Evolutionary conservation across 1,284 basidiomycete species (phyloP), one percentile per base, ranked within the genome.

Genomic region (Takashimella koratensis): DNA sequence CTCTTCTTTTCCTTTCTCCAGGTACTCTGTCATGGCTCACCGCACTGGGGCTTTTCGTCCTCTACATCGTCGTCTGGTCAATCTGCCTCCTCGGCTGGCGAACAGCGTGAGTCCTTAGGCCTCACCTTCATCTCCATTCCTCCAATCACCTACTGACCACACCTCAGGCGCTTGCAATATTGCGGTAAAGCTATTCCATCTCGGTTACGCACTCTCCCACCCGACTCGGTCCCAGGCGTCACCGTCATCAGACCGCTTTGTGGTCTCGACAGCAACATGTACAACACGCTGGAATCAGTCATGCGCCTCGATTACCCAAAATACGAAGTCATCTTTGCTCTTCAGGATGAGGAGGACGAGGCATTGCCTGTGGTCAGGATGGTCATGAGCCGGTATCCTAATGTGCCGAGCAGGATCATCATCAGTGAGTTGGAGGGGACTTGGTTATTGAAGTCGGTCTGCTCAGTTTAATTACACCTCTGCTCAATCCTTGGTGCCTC

Each of bases 211-310:
- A 78, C 81, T n/a, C 76, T 80, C 10, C 70, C 81, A 11, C 59
- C 79, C 3, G 67, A 75, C n/a, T 74, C 79, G 22, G 83, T 83
- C 2, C 90, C 91, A 3, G 91, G 91, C 20, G 93, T 97, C 22
- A 90, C 90, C 4, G 88, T 97, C 64, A 80, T 97, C 52, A 84
- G 93, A 47, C 93, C 93, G 11, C 79, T 97, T 43, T 92, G 92
- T 73, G 94, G 93, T 8, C 80, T 97, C 39, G 93, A 97, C 74
- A 84, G 86, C 57, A 96, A 96, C 71, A 80, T 97, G 21, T 94
- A 88, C 74, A 90, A 93, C 76, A 95, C 95, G 69, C 79, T 97
- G 44, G 90, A 94, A 74, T 90, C 90, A 4, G 88, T 88, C 0
- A 94, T 96, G 77, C 80, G 78, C 26, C 90, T 95, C 67, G 86